Percentiles rank a stretch among this genome's conserved stretches.
Conservation (phyloP, 2,329 filamentous ascomycete genomes). For the Fusarium napiforme region DNA sequence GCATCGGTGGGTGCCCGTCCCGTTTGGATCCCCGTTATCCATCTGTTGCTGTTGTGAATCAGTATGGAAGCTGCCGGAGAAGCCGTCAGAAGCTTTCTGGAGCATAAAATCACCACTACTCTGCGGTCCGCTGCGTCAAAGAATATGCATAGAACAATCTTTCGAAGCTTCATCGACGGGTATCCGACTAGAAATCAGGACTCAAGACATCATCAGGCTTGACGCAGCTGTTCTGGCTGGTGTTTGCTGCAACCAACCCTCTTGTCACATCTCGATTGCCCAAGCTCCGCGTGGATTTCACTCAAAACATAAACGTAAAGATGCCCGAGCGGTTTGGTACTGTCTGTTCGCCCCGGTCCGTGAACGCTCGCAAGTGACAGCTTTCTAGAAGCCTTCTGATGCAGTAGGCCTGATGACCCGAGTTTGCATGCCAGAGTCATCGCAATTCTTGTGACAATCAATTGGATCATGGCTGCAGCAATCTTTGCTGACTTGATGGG, state of each 20-base stretch:
- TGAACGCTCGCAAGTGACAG: constrained; percentile 22
- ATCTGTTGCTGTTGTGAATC: constrained; percentile 31
- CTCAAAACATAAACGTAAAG: constrained; percentile 24
- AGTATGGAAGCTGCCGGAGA: constrained; percentile 33
- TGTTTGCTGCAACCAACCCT: constrained; percentile 30
- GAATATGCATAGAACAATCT: constrained; percentile 37
- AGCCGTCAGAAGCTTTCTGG: constrained; percentile 23
- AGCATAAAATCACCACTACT: constrained; percentile 38
- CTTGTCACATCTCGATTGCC: constrained; percentile 39
- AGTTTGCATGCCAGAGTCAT: constrained; percentile 30
- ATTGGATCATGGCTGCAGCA: constrained; percentile 15
- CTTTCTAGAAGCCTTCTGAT: constrained; percentile 43
- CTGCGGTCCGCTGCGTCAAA: constrained; percentile 31
- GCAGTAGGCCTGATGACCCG: constrained; percentile 26
- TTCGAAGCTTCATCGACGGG: constrained; percentile 36
- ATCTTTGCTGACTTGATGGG: constrained; percentile 10
- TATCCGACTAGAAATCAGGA: constrained; percentile 28
- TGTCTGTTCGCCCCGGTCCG: constrained; percentile 27
- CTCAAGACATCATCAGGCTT: constrained; percentile 21
- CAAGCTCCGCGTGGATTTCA: constrained; percentile 19
- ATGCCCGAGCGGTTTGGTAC: constrained; percentile 18
- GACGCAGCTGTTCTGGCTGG: constrained; percentile 26
- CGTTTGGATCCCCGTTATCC: constrained; percentile 37
- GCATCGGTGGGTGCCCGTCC: constrained; percentile 22
- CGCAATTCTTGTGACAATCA: constrained; percentile 11